Conservation (phyloP, 2,329 filamentous ascomycete genomes). For the Moelleriella libera region DNA sequence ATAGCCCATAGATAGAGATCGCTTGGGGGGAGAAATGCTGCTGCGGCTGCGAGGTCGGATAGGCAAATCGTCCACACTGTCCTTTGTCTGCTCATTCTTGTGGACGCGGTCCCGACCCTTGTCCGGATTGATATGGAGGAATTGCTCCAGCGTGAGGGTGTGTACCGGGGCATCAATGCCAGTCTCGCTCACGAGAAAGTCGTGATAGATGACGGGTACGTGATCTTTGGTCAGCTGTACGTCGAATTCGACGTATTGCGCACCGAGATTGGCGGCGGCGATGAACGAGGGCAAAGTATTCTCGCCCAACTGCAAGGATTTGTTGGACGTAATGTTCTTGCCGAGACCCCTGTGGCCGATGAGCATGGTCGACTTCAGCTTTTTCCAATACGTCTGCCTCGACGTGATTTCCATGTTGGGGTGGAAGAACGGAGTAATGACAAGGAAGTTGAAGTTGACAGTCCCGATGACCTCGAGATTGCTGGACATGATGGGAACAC, state of each 20-base stretch:
- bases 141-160: conserved; percentile 87
- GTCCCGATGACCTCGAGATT: conserved; percentile 83
- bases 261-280: conserved; percentile 84
- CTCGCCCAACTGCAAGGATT: conserved; percentile 85
- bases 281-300: conserved; percentile 96
- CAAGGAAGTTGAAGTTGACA: conserved; percentile 92
- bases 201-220: conserved; percentile 95
- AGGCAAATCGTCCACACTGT: conserved; percentile 1
- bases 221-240: conserved; percentile 98
- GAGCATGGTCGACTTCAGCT: conserved; percentile 74
- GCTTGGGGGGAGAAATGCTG: conserved; percentile 24
- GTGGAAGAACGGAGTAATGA: conserved; percentile 89
- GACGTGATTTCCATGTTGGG: conserved; percentile 87
- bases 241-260: conserved; percentile 63
- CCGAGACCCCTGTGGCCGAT: conserved; percentile 64
- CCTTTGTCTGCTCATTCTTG: neutral
- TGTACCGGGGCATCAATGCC: conserved; percentile 95
- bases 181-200: conserved; percentile 94
- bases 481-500: conserved; percentile 76
- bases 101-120: conserved; percentile 13
- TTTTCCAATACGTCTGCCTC: conserved; percentile 93
- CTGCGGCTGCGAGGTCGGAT: conserved; percentile 18
- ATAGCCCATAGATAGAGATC: conserved; percentile 42
- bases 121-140: conserved; percentile 68
- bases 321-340: conserved; percentile 75